Evolutionary conservation across 176 grass and related monocot genomes (phyloP).

Genomic region (Poa annua): DNA sequence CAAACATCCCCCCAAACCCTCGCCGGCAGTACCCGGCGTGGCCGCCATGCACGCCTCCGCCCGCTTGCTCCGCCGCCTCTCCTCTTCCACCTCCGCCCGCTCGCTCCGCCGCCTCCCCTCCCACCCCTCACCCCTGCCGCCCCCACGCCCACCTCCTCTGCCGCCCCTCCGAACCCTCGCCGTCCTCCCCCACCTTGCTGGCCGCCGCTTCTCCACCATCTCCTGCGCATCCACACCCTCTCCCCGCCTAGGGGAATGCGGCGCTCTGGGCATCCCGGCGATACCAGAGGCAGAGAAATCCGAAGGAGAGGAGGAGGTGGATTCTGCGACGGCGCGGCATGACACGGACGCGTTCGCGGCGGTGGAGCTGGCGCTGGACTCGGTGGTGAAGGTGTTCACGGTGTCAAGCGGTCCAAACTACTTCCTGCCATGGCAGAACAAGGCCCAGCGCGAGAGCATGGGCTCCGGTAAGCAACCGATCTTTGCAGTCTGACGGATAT

Average conservation of each 20-base stretch:
- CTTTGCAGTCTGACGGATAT: neutral
- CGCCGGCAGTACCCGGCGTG: conserved; percentile 6
- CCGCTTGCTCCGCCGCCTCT: conserved; percentile 52
- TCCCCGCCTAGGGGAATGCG: conserved; percentile 35
- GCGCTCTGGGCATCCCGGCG: neutral
- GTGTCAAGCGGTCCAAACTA: conserved; percentile 97
- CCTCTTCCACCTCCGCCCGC: conserved; percentile 17
- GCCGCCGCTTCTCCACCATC: conserved; percentile 15
- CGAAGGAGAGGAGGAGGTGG: conserved; percentile 36
- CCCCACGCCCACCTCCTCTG: conserved; percentile 32
- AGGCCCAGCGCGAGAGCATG: conserved; percentile 96
- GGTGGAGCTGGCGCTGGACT: conserved; percentile 89
- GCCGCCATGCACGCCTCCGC: conserved; percentile 62
- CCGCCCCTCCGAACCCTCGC: conserved; percentile 28
- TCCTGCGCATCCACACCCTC: conserved; percentile 9
- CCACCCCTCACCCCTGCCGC: neutral
- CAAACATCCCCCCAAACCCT: conserved; percentile 31
- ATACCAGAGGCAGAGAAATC: conserved; percentile 26
- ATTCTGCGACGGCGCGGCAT: conserved; percentile 37
- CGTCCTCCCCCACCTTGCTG: conserved; percentile 41
- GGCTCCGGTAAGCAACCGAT: conserved; percentile 68
- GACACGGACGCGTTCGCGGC: conserved; percentile 86
- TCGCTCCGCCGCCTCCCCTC: conserved; percentile 15
- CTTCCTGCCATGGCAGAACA: conserved; percentile 98
- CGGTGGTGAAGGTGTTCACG: conserved; percentile 97